Evolutionary conservation across 2,329 filamentous ascomycete genomes (phyloP).

Genomic region (Ophiocordyceps camponoti-floridani): DNA sequence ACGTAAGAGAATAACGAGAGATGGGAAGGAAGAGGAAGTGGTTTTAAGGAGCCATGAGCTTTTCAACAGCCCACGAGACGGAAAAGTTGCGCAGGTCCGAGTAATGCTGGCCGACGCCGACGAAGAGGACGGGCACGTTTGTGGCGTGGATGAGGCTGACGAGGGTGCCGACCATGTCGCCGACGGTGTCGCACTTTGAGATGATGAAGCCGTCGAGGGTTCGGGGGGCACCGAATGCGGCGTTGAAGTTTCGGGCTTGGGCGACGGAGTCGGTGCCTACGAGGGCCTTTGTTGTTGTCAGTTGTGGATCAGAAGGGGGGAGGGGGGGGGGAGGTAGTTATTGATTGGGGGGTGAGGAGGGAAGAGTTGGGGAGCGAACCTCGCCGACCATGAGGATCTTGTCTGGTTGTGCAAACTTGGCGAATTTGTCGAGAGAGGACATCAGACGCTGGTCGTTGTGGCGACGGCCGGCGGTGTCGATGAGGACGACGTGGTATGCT

Average conservation of each 20-base stretch:
- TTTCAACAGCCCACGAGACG: conserved; percentile 53
- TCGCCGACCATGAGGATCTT: conserved; percentile 93
- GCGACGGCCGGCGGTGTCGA: conserved; percentile 85
- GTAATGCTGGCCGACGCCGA: conserved; percentile 58
- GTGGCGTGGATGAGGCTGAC: conserved; percentile 97
- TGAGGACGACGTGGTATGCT: conserved; percentile 81
- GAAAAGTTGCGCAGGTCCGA: conserved; percentile 50
- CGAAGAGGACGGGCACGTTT: conserved; percentile 85
- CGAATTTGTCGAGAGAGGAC: conserved; percentile 94
- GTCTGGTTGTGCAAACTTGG: conserved; percentile 86
- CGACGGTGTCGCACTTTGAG: conserved; percentile 95
- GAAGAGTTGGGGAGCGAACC: conserved; percentile 11
- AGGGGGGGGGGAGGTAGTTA: neutral
- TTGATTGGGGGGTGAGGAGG: neutral
- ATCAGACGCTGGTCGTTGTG: conserved; percentile 95
- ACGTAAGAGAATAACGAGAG: neutral
- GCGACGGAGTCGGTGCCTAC: conserved; percentile 92
- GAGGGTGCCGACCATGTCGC: conserved; percentile 93
- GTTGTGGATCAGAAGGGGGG: neutral
- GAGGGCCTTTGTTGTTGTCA: conserved; percentile 40
- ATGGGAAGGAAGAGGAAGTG: neutral
- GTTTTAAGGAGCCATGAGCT: conserved; percentile 23
- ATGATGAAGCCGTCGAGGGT: conserved; percentile 94
- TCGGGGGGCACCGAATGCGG: conserved; percentile 66
- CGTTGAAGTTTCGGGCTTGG: conserved; percentile 92